Evolutionary conservation across 139 green algal genomes (phyloP).

Genomic region (Chlorella vulgaris): DNA sequence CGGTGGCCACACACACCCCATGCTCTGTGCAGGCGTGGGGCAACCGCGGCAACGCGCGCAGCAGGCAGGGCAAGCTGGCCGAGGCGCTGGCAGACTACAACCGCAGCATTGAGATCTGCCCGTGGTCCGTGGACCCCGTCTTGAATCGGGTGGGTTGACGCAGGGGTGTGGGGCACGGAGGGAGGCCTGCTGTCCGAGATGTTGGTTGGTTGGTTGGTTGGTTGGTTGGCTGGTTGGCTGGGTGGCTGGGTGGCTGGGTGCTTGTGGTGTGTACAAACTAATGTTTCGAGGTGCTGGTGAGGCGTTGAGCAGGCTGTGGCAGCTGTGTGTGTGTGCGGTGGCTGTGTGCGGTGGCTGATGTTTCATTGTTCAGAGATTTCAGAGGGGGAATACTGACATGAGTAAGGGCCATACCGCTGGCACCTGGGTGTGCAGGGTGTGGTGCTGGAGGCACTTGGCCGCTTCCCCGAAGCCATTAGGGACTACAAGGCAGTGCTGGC

Average conservation of each 20-base stretch:
- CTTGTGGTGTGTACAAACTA: no score
- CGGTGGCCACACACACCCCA: no score
- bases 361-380: no score
- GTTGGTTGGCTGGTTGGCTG: no score
- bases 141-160: slow-evolving; percentile 70
- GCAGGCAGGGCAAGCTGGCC: slow-evolving; percentile 74
- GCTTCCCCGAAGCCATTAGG: slow-evolving; percentile 73
- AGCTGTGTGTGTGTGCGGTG: not conserved
- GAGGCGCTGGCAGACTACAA: slow-evolving; percentile 84
- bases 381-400: no score
- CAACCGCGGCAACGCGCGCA: slow-evolving; percentile 89
- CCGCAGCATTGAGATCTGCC: slow-evolving; percentile 72
- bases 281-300: no score
- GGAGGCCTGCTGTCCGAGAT: not conserved
- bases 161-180: not conserved
- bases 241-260: no score
- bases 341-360: no score
- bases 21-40: slow-evolving; percentile 62
- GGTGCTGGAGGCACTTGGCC: slow-evolving; percentile 67
- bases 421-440: slow-evolving; percentile 58
- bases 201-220: no score
- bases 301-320: no score
- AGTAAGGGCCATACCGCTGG: no score
- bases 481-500: slow-evolving; percentile 83
- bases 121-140: slow-evolving; percentile 87